Conservation (phyloP, 2,329 filamentous ascomycete species). For the Didymella exigua region DNA sequence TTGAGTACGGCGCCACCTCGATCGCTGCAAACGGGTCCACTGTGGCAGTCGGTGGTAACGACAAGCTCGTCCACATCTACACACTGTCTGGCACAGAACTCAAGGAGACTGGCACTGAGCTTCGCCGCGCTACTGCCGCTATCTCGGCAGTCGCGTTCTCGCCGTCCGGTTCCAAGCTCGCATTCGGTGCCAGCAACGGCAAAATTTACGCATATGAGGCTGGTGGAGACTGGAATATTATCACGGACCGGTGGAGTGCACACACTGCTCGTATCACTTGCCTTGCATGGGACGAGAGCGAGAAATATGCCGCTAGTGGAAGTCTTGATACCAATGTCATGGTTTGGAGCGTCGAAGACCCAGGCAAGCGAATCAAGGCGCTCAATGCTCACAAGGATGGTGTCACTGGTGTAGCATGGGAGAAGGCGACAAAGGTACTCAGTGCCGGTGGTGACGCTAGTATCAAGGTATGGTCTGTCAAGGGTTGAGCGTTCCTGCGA, state of each 20-base stretch:
- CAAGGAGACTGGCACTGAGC: slow-evolving; percentile 58
- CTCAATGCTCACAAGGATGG: slow-evolving; percentile 95
- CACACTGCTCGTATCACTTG: slow-evolving; percentile 71
- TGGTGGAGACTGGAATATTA: slow-evolving; percentile 68
- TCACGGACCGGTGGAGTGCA: slow-evolving; percentile 78
- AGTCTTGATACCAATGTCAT: slow-evolving; percentile 90
- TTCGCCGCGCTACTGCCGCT: slow-evolving; percentile 71
- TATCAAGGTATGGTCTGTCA: slow-evolving; percentile 79
- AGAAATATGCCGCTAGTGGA: slow-evolving; percentile 81
- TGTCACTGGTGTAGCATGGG: slow-evolving; percentile 85
- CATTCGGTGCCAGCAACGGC: slow-evolving; percentile 80
- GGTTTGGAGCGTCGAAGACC: slow-evolving; percentile 85
- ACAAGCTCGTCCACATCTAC: slow-evolving; percentile 79
- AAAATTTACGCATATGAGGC: slow-evolving; percentile 82
- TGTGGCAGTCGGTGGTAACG: slow-evolving; percentile 77
- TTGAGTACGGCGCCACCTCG: slow-evolving; percentile 69
- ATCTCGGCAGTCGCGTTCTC: slow-evolving; percentile 88
- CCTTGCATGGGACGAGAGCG: slow-evolving; percentile 76
- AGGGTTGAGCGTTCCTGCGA: slow-evolving; percentile 11
- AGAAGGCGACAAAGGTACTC: slow-evolving; percentile 67
- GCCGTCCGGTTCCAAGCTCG: slow-evolving; percentile 74
- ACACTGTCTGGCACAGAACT: slow-evolving; percentile 62
- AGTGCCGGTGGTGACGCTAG: slow-evolving; percentile 86
- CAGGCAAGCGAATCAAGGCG: slow-evolving; percentile 82
- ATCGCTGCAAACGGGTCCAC: slow-evolving; percentile 71